Conservation (phyloP, 2,329 filamentous ascomycete genomes). For the Alternaria ethzedia region DNA sequence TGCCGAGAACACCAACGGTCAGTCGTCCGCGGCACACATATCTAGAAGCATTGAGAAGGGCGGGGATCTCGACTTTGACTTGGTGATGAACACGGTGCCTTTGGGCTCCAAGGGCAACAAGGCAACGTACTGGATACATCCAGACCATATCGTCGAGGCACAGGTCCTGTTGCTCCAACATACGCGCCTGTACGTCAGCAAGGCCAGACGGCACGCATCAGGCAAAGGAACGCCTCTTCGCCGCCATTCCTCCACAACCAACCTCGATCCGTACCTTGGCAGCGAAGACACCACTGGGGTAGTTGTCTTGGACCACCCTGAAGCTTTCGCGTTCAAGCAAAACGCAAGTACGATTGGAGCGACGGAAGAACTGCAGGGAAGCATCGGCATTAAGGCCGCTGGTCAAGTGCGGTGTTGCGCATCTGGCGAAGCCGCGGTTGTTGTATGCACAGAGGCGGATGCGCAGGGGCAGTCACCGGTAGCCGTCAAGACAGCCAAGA, state of each 20-base stretch:
- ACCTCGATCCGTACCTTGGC: conserved; percentile 32
- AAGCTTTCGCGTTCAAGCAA: conserved; percentile 54
- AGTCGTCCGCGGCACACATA: conserved; percentile 44
- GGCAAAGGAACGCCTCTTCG: conserved; percentile 30
- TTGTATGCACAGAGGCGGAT: conserved; percentile 26
- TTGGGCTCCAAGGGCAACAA: conserved; percentile 54
- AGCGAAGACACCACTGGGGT: conserved; percentile 50
- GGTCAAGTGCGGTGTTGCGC: conserved; percentile 46
- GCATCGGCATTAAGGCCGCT: conserved; percentile 38
- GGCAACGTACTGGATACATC: conserved; percentile 62
- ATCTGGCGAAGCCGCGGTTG: conserved; percentile 41
- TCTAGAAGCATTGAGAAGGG: conserved; percentile 49
- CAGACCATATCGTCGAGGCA: conserved; percentile 61
- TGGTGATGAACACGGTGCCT: conserved; percentile 55
- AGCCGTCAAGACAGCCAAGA: conserved; percentile 37
- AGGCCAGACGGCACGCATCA: conserved; percentile 23
- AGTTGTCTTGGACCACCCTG: conserved; percentile 56
- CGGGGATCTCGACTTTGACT: conserved; percentile 57
- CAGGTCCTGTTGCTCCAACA: conserved; percentile 60
- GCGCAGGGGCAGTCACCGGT: conserved; percentile 16
- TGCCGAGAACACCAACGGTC: conserved; percentile 19
- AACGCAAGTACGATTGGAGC: conserved; percentile 54
- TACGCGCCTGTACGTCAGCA: conserved; percentile 50
- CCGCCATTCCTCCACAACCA: conserved; percentile 32
- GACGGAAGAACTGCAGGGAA: conserved; percentile 42